Evolutionary conservation across 2,329 filamentous ascomycete genomes (phyloP), one percentile per base, ranked within the genome.

Genomic region (Truncatella angustata): DNA sequence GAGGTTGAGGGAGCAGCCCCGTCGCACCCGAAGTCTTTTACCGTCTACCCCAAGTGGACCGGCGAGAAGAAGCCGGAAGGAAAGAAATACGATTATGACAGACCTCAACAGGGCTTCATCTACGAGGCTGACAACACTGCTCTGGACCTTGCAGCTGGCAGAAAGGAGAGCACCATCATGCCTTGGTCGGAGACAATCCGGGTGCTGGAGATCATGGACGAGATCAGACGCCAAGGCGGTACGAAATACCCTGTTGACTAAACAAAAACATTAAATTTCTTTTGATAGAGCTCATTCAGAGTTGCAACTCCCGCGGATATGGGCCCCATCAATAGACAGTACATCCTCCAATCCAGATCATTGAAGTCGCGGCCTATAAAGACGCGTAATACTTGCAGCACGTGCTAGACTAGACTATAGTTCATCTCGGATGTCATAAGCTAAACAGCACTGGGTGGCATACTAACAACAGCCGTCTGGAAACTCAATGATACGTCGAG

Each of bases 141-240:
- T 0, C 43, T 67, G 4, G 71, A 75, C 54, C 65, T 77, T 36
- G 63, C 65, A 2, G 66, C 67, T 3, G 70, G 70, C 0, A 67
- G 59, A 44, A 63, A 60, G 5, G 62, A 77, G 56, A 76, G 67
- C 49, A 59, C 60, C 0, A 62, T 70, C 3, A 74, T 79, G 70
- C 73, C 75, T 0, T 76, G 71, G 71, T 59, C 64, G 0, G 75
- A 78, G 61, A 78, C 75, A 0, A 50, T 79, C 10, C 65, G 71
- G 0, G 66, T 78, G 0, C 64, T 79, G 66, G 69, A 71, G 50
- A 66, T 78, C 16, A 67, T 79, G 70, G 77, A 80, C 53, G 71
- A 76, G 52, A 66, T 76, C 7, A 61, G 76, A 34, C 48, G 50
- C n/a, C 56, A 60, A 43, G 58, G 59, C 12, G 58, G 59, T 0